These are phyloP conservation scores for Suhomyces bolitotheri DNA, from an alignment of 1,139 yeast genomes.

Conservation along the genomic window DNA sequence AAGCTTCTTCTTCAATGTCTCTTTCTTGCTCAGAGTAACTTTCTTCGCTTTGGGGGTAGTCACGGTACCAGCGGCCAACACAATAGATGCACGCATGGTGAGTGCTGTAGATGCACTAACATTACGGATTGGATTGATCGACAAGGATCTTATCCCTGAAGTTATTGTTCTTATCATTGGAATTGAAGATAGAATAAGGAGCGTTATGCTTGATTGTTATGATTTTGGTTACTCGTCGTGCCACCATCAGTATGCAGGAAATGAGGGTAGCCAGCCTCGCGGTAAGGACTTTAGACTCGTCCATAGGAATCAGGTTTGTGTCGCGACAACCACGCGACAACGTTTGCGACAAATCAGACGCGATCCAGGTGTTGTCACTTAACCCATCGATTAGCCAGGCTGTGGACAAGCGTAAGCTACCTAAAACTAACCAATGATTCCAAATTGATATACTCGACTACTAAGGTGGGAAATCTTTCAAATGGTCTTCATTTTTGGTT, in stretches of 20 bases:
- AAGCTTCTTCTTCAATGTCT: slow-evolving; percentile 17
- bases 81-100: slow-evolving; percentile 2
- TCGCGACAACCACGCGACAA: too few relatives aligned
- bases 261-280: slow-evolving; percentile 4
- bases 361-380: too few relatives aligned
- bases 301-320: too few relatives aligned
- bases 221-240: slow-evolving; percentile 2
- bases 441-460: too few relatives aligned
- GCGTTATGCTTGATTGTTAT: slow-evolving; percentile 5
- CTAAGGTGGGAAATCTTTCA: too few relatives aligned
- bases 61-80: slow-evolving; percentile 6
- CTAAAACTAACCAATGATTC: too few relatives aligned
- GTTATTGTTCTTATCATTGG: slow-evolving; percentile 1
- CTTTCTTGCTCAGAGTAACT: slow-evolving; percentile 15
- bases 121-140: slow-evolving; percentile 2
- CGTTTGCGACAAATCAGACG: too few relatives aligned
- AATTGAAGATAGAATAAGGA: background rate
- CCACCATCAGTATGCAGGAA: slow-evolving; percentile 9
- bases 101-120: slow-evolving; percentile 2
- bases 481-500: too few relatives aligned
- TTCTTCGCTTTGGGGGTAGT: slow-evolving; percentile 9
- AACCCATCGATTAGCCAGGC: too few relatives aligned
- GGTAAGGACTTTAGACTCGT: too few relatives aligned
- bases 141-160: slow-evolving; percentile 5
- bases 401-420: too few relatives aligned